Conservation (phyloP, 78 protist genomes). For the Dictyostelium brefeldianum region DNA sequence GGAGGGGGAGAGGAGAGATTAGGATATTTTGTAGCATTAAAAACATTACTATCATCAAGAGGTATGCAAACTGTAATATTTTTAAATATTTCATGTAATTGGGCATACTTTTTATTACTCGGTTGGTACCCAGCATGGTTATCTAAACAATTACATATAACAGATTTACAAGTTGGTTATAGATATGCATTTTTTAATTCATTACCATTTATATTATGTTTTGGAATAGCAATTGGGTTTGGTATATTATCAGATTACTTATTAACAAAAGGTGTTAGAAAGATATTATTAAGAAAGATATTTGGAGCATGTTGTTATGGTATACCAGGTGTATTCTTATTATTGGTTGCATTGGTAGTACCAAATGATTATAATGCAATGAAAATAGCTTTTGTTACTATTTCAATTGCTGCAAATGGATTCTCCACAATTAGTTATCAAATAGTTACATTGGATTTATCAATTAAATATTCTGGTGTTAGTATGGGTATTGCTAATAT, state of each 20-base stretch:
- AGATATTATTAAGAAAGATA: conserved; percentile 21
- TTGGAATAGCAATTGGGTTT: not conserved
- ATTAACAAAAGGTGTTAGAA: not conserved
- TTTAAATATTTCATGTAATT: conserved; percentile 37
- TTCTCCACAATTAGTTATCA: conserved; percentile 2
- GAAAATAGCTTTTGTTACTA: conserved; percentile 22
- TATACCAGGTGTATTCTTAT: conserved; percentile 33
- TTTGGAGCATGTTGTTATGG: conserved; percentile 25
- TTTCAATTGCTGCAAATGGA: conserved; percentile 35
- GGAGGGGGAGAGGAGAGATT: not conserved
- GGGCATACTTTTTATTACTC: conserved; percentile 50
- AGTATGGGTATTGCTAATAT: conserved; percentile 58
- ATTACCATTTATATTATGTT: conserved; percentile 37
- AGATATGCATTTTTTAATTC: conserved; percentile 23
- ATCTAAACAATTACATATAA: not conserved
- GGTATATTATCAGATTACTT: conserved; percentile 37
- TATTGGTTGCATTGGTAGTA: not conserved
- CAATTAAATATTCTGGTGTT: conserved; percentile 25
- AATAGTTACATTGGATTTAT: conserved; percentile 33
- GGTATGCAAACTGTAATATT: conserved; percentile 20
- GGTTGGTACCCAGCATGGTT: conserved; percentile 73
- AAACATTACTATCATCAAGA: not conserved
- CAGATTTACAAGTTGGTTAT: not conserved
- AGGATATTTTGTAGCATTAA: not conserved
- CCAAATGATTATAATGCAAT: not conserved